These are phyloP conservation scores for Astragalus glycyphyllos DNA, from an alignment of 306 rosid genomes.

Conservation along the genomic window DNA sequence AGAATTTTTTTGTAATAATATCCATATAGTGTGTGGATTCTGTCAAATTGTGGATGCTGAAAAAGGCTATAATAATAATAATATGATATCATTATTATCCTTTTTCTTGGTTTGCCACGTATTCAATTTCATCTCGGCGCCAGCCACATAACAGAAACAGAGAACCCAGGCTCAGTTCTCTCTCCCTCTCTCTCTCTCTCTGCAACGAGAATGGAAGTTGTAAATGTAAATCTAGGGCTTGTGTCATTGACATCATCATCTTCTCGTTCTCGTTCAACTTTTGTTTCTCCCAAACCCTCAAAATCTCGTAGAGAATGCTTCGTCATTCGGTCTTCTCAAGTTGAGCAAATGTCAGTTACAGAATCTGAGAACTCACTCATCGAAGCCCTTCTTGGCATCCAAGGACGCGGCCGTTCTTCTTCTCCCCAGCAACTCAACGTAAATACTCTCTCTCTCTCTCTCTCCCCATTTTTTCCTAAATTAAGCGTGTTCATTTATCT, in stretches of 20 bases:
- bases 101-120: slow-evolving; percentile 40
- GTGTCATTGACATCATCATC: not conserved
- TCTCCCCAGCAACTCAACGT: slow-evolving; percentile 81
- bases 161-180: not conserved
- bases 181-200: not conserved
- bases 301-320: slow-evolving; percentile 38
- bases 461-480: not conserved
- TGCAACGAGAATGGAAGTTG: slow-evolving; percentile 39
- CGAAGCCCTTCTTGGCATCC: slow-evolving; percentile 78
- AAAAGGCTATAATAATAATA: no score
- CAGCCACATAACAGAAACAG: slow-evolving; percentile 38
- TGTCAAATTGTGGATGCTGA: no score
- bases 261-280: slow-evolving; percentile 29
- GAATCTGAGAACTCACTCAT: slow-evolving; percentile 73
- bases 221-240: slow-evolving; percentile 41
- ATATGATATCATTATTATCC: not conserved
- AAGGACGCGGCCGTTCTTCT: slow-evolving; percentile 94
- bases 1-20: no score
- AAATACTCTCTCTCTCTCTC: not conserved
- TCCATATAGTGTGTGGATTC: not conserved
- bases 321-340: slow-evolving; percentile 44
- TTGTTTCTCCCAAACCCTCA: slow-evolving; percentile 31
- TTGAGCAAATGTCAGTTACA: slow-evolving; percentile 55
- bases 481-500: not conserved
- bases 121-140: slow-evolving; percentile 31